phyloP scores from a whole-genome alignment of 495 filamentous ascomycete species.

The Aspergillus sclerotioniger region DNA sequence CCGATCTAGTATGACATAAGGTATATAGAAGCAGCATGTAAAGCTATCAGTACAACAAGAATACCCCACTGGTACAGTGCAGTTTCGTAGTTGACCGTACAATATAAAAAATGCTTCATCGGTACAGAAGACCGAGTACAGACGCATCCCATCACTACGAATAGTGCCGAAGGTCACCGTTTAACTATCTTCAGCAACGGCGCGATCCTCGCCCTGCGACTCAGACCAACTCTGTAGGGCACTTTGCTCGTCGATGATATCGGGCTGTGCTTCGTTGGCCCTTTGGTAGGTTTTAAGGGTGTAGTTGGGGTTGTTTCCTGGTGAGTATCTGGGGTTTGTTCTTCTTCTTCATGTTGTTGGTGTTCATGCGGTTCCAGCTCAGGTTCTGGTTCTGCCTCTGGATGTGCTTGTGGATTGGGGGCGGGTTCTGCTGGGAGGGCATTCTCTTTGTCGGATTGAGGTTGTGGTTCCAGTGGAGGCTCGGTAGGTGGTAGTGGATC shows the following conservation, averaged over 20 bases:
- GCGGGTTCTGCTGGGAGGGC: not conserved
- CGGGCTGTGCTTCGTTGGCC: slow-evolving; percentile 46
- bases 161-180: slow-evolving; percentile 41
- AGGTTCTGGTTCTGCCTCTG: not conserved
- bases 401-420: not conserved
- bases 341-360: slow-evolving; percentile 20
- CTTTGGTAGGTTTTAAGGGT: slow-evolving; percentile 19
- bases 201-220: slow-evolving; percentile 61
- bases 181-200: slow-evolving; percentile 63
- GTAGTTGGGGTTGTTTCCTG: slow-evolving; percentile 25
- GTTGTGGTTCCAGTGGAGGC: not conserved
- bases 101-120: not conserved
- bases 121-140: too few relatives aligned
- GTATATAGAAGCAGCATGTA: too few relatives aligned
- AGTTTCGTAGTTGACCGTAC: not conserved
- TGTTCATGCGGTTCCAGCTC: not conserved
- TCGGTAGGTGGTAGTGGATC: not conserved
- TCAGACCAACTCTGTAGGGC: slow-evolving; percentile 64
- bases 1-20: too few relatives aligned
- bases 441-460: not conserved
- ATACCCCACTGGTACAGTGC: too few relatives aligned
- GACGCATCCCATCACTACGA: not conserved
- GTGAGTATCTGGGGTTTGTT: slow-evolving; percentile 47
- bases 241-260: slow-evolving; percentile 54
- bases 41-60: too few relatives aligned